Conservation (phyloP, 75 land plant species). For the Pinus tabuliformis region DNA sequence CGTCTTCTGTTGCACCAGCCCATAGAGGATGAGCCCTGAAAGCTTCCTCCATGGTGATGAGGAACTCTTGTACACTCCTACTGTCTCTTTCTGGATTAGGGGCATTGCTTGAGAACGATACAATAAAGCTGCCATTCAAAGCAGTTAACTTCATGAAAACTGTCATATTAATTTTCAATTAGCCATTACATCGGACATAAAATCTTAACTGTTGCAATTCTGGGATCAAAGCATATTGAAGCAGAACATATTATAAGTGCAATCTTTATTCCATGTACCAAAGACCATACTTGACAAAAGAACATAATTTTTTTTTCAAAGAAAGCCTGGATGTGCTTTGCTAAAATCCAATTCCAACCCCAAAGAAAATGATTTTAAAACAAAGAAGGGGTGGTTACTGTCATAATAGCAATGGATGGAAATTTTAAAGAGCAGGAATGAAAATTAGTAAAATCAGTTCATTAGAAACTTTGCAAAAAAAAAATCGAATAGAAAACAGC, state of each 20-base stretch:
- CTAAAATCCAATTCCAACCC: background rate
- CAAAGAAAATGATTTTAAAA: background rate
- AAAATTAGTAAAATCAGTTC: background rate
- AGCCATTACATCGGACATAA: background rate
- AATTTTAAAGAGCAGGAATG: background rate
- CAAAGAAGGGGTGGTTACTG: too few relatives aligned
- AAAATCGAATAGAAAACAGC: too few relatives aligned
- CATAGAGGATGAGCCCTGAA: slow-evolving; percentile 85
- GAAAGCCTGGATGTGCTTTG: background rate
- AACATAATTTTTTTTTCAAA: background rate
- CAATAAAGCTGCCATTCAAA: slow-evolving; percentile 73
- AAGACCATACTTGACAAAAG: background rate
- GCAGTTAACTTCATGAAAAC: background rate
- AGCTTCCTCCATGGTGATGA: slow-evolving; percentile 78
- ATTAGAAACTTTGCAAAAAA: background rate
- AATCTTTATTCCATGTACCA: background rate
- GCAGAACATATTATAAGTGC: background rate
- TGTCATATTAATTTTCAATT: background rate
- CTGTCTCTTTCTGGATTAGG: slow-evolving; percentile 93
- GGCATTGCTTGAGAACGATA: slow-evolving; percentile 66
- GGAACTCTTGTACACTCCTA: slow-evolving; percentile 79
- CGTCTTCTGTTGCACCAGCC: slow-evolving; percentile 87
- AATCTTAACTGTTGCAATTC: background rate
- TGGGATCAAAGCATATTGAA: background rate
- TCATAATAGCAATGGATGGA: too few relatives aligned